Base-by-base conservation (phyloP, 2,329 filamentous ascomycete genomes). In the Fusarium udum region DNA sequence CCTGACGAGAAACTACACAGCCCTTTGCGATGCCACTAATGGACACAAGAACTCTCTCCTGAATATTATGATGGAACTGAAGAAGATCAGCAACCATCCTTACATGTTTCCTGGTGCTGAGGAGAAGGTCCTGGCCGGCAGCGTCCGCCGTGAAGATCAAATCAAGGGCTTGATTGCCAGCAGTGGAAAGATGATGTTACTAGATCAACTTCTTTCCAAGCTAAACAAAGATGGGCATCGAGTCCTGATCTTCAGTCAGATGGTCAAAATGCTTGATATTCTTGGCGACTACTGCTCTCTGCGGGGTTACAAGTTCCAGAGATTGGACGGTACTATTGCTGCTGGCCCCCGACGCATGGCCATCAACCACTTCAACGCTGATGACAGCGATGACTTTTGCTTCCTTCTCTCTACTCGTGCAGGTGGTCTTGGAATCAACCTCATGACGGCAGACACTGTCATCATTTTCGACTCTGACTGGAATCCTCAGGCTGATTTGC, bases 61-160 rank as follows among this genome's bases (percentile, higher is more conserved):
- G 72, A 99, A 99, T 83, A 96, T 99, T 81, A 98, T 99, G 90
- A 99, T 99, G 96, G 96, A 99, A 82, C 83, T 99, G 78, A 99
- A 99, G 86, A 99, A 99, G 83, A 95, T 96, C 80, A 98, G 95
- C 84, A 99, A 99, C 79, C 96, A 99, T 80, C 95, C 96, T 2
- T 97, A 98, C 84, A 97, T 99, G 92, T 98, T 99, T 77, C 92
- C 93, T 6, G 95, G 95, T 71, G 95, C 95, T 6, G 96, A 99
- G 80, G 93, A 97, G 65, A 93, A 93, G 75, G 93, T 98, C 18
- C 84, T 98, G 57, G 92, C 90, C 67, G 94, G 93, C 20, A 95
- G 92, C 78, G 89, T 89, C 60, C 91, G 93, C 26, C 92, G 95
- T 36, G 95, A 98, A 79, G 96, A 98, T 80, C 91, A 95, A 72